Evolutionary conservation across 129 eudicot species (phyloP).

Genomic region (Smallanthus sonchifolius): DNA sequence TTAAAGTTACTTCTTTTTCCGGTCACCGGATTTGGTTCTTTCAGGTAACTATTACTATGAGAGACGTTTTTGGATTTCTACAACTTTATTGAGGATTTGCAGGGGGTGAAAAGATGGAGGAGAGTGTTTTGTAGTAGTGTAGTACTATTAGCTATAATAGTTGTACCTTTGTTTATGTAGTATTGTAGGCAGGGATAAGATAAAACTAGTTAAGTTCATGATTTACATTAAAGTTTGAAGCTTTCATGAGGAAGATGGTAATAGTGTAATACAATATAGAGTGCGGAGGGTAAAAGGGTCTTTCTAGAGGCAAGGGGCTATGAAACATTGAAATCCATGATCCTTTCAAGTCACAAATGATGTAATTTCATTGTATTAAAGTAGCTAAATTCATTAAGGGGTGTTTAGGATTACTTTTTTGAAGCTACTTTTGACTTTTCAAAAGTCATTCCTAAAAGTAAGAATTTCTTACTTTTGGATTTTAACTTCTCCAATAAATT

Average conservation of each 20-base stretch:
- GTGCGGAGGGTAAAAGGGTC: conserved; percentile 19
- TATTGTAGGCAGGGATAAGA: neutral
- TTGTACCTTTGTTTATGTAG: conserved; percentile 17
- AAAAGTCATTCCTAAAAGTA: too few species aligned
- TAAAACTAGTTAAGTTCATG: conserved; percentile 19
- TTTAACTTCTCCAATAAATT: too few species aligned
- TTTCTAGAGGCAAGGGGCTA: neutral
- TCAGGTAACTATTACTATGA: neutral
- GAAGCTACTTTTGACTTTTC: too few species aligned
- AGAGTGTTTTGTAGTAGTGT: conserved; percentile 13
- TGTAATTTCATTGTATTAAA: neutral
- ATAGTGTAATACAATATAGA: neutral
- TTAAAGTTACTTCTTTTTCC: neutral
- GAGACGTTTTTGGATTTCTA: neutral
- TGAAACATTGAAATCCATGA: neutral
- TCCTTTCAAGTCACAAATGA: neutral
- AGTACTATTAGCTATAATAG: conserved; percentile 16
- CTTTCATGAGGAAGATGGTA: conserved; percentile 27
- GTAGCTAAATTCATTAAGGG: neutral
- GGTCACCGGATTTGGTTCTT: neutral
- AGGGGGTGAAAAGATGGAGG: neutral
- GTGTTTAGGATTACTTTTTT: too few species aligned
- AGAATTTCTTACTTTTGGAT: too few species aligned
- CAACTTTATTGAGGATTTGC: conserved; percentile 1
- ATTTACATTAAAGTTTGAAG: conserved; percentile 33